These are phyloP conservation scores for Melampsora larici-populina DNA, from an alignment of 1,284 basidiomycete genomes.

Conservation along the genomic window DNA sequence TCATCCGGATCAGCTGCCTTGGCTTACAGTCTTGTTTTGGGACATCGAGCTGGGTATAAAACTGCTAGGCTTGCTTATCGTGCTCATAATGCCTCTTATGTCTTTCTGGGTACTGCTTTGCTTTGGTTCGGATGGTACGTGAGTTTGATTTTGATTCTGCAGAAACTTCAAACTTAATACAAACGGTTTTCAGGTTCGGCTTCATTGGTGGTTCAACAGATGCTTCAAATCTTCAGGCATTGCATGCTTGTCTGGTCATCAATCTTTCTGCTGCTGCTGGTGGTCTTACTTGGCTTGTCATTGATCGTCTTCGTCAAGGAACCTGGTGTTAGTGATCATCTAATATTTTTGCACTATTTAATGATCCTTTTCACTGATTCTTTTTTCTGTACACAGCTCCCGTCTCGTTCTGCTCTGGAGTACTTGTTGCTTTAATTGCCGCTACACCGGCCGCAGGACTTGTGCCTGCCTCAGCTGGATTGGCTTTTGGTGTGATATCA, in stretches of 20 bases:
- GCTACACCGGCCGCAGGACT: conserved; percentile 63
- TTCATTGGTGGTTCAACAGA: conserved; percentile 1
- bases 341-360: too few relatives aligned
- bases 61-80: not conserved
- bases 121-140: conserved; percentile 2
- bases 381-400: not conserved
- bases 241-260: conserved; percentile 1
- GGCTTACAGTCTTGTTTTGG: conserved; percentile 49
- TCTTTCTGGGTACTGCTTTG: not conserved
- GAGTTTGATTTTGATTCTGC: too few relatives aligned
- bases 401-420: conserved; percentile 93
- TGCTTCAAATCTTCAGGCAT: not conserved
- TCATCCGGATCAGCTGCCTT: conserved; percentile 50
- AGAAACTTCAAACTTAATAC: too few relatives aligned
- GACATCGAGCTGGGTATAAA: not conserved
- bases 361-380: too few relatives aligned
- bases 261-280: not conserved
- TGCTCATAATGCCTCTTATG: not conserved
- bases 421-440: conserved; percentile 69
- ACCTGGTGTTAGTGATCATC: not conserved
- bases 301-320: not conserved
- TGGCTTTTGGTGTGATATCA: conserved; percentile 78
- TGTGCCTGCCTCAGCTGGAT: conserved; percentile 70
- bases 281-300: not conserved
- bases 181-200: not conserved